Base-by-base conservation (phyloP, 306 rosid genomes). In the Medicago truncatula region DNA sequence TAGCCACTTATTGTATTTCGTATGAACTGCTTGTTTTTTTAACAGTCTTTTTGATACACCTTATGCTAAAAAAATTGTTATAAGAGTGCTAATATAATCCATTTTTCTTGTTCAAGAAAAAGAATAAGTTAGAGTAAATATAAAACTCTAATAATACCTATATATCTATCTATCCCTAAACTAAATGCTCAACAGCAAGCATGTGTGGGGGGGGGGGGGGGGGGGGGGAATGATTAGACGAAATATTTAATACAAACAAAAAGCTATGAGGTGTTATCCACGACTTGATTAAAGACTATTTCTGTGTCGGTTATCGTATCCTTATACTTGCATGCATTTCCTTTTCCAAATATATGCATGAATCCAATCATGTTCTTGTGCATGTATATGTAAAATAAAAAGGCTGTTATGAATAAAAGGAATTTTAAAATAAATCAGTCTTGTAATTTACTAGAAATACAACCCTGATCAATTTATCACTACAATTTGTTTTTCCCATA, bases 151-250 rank as follows among this genome's bases (percentile, higher is more conserved):
- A 6, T 34, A 34, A 1, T 34, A 59, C 63, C 64, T 59, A 17
- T 56, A n/a, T n/a, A n/a, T n/a, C n/a, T n/a, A 21, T 50, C 52
- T 39, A 64, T 80, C n/a, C n/a, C 79, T 38, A 20, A 36, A 31
- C 71, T 70, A 83, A 73, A 76, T 80, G 87, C 80, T 56, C 70
- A 57, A 75, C 84, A 60, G 83, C 84, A 68, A 63, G 71, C 75
- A 68, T 75, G 63, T 44, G 47, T 47, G 80, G 57, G 53, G 62
- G 63, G 21, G 62, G 63, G 21, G 62, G 63, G 21, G n/a, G 80
- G 57, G 53, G 80, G 57, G 53, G 62, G 63, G 21, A 5, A 76
- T 76, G 78, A 81, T 81, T 81, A 53, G 81, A 21, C 36, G 23
- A 18, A 53, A 63, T 67, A 25, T 23, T 57, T 59, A 21, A 21